Base-by-base conservation (phyloP, 352 stramenopile species). In the Pythium folliculosum region DNA sequence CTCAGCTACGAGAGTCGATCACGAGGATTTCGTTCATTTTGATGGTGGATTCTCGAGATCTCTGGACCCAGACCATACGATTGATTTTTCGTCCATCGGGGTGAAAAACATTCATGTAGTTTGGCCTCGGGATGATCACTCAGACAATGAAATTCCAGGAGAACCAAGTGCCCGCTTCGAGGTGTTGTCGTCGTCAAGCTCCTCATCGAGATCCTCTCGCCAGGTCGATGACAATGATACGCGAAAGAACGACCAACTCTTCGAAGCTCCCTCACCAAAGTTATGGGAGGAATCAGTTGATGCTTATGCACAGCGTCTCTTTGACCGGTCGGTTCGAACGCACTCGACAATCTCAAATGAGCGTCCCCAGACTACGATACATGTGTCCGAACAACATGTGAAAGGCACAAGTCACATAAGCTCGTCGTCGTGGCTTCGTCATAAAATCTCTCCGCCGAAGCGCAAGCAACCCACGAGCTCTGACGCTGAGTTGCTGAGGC, bases 21-120 rank as follows among this genome's bases (percentile, higher is more conserved):
- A 69, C 16, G 56, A 64, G 32, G 32, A 63, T 0, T 50, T 60
- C 48, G 44, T 35, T 5, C 51, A 22, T 30, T 66, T 65, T 22
- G 56, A 65, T 6, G 19, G 55, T 3, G 52, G 37, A 16, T 63
- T 50, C 21, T 7, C 43, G 1, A n/a, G 17, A 30, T 32, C 9
- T 12, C 23, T 65, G 7, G 51, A 68, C 9, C 62, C 67, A 44
- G 69, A 72, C 17, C 47, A 45, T 1, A 66, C 77, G 25, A 40
- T 82, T 35, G 81, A 91, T 64, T 69, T 81, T n/a, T 69, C 70
- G 14, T 78, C 73, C 0, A 86, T 91, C 48, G 82, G 82, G 14
- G 76, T 86, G 10, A 71, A 89, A 44, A 79, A 64, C 13, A 88
- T 91, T 45, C 69, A 70, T 0, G 73, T 78, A 0, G 60, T 75